Base-by-base conservation (phyloP, 2,329 filamentous ascomycete species). In the Knoxdaviesia capensis region DNA sequence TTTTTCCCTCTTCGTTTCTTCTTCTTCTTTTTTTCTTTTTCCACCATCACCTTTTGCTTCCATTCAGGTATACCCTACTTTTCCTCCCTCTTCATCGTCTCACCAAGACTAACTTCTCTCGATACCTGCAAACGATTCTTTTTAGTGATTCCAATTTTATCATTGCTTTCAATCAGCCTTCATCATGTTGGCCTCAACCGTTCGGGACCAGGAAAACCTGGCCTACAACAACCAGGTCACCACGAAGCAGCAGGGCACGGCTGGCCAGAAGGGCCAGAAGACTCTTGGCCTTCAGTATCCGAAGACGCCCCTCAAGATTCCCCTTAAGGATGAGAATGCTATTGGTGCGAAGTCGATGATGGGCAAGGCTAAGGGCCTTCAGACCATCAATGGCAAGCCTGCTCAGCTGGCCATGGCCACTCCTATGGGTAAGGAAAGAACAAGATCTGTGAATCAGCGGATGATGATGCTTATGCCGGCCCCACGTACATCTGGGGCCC, bases 191-290 rank as follows among this genome's bases (percentile, higher is more conserved):
- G 81, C 82, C 46, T 69, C 20, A 20, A 20, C 79, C 54, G 75
- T 79, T 54, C 73, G 77, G 52, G 82, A 94, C 59, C 85, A 94
- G 62, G 87, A 94, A 60, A 94, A 94, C 60, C 62, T 84, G 57
- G 72, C 84, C 52, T 77, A 84, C 56, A 71, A 69, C 49, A 80
- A 80, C 56, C 83, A 86, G 55, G 70, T 76, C 29, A 72, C 76
- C 9, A 68, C 74, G 10, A 94, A 93, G 59, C 76, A 67, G 54
- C 79, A 85, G 50, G 65, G 43, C 9, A 38, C 42, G 10, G 40
- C 36, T 11, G 42, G 44, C 20, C 45, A 64, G 44, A 59, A 77
- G 41, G 65, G 68, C 45, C 74, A 82, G 43, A 93, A 88, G 61
- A 94, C 86, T 31, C 86, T 86, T 0, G 80, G 76, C 43, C 69